Evolutionary conservation across 352 stramenopile genomes (phyloP), one percentile per base, ranked within the genome.

Genomic region (Pythium rishiriense): DNA sequence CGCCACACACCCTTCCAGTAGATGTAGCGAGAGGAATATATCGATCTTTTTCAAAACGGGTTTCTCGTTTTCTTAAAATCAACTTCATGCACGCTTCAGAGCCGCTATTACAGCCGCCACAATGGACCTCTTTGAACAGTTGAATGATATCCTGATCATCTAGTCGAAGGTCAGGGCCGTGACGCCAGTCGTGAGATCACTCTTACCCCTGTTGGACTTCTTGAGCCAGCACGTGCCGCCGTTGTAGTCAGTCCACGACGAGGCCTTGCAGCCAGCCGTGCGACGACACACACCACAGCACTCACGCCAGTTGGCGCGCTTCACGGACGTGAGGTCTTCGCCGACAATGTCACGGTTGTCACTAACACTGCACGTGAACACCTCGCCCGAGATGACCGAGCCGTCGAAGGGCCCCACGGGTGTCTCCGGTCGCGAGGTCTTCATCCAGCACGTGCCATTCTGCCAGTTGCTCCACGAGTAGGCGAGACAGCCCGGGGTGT

Each of bases 211-310:
- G n/a, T n/a, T n/a, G n/a, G n/a, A n/a, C n/a, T n/a, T 46, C 59
- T 91, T 88, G 35, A 89, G 67, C 69, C 71, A 90, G 52, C 78
- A 87, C 17, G 74, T 87, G 3, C 78, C 81, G 12, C 73, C 64
- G 41, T 79, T 85, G 70, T 72, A 70, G 62, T 73, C 73, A 17
- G 48, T 78, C 79, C 81, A 88, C 0, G 75, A 3, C 4, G 6
- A 29, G 26, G 1, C 45, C 14, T 31, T 26, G 45, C 45, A 52
- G 47, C 26, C 19, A 0, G 11, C 15, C 14, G 5, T 9, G 10
- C 31, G 31, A 21, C 50, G 50, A 21, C 50, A 58, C 31, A 58
- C 50, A 9, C 31, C 50, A 17, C 50, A 58, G 31, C 50, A 58
- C n/a, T 58, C 50, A n/a, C 6, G 7, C 31, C 35, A 58, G 4